Percentiles rank a stretch among this genome's conserved stretches.
Evolutionary conservation across 2,329 filamentous ascomycete genomes (phyloP).

Genomic region (Endoconidiophora polonica): DNA sequence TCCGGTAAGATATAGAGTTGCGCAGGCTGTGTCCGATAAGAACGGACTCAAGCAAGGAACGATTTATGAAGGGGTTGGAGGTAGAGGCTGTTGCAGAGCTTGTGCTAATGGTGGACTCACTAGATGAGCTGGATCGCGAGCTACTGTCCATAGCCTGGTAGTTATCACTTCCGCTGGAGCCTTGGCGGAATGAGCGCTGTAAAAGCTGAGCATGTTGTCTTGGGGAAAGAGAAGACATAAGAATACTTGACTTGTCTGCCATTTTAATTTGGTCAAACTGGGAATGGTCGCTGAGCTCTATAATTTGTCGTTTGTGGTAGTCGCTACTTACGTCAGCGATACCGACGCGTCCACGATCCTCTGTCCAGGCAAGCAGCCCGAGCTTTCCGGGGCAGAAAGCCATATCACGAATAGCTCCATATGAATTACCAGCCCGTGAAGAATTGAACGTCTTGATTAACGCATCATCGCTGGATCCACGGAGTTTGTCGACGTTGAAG

Average conservation of each 20-base stretch:
- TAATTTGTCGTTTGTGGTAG: slow-evolving; percentile 50
- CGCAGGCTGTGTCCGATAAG: too few species aligned
- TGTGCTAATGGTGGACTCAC: too few species aligned
- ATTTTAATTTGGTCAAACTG: slow-evolving; percentile 19
- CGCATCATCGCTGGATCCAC: slow-evolving; percentile 32
- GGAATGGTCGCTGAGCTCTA: slow-evolving; percentile 42
- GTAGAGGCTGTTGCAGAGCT: too few species aligned
- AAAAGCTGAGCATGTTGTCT: slow-evolving; percentile 4
- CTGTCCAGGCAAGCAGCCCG: slow-evolving; percentile 86
- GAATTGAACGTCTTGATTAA: slow-evolving; percentile 64
- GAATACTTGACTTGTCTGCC: slow-evolving; percentile 1
- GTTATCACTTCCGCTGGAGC: too few species aligned
- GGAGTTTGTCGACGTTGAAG: slow-evolving; percentile 41
- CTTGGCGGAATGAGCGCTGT: slow-evolving; percentile 1
- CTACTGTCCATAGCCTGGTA: too few species aligned
- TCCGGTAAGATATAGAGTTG: too few species aligned
- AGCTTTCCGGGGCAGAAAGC: slow-evolving; percentile 78
- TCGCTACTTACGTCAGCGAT: slow-evolving; percentile 55
- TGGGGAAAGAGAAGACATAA: background rate
- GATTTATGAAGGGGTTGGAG: too few species aligned
- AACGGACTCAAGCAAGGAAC: too few species aligned
- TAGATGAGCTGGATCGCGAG: too few species aligned
- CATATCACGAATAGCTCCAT: slow-evolving; percentile 79
- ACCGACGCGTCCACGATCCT: slow-evolving; percentile 63
- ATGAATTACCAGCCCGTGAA: slow-evolving; percentile 51